Conservation (phyloP, 192 early-diverging fungal genomes). For the Backusella australiensis region DNA sequence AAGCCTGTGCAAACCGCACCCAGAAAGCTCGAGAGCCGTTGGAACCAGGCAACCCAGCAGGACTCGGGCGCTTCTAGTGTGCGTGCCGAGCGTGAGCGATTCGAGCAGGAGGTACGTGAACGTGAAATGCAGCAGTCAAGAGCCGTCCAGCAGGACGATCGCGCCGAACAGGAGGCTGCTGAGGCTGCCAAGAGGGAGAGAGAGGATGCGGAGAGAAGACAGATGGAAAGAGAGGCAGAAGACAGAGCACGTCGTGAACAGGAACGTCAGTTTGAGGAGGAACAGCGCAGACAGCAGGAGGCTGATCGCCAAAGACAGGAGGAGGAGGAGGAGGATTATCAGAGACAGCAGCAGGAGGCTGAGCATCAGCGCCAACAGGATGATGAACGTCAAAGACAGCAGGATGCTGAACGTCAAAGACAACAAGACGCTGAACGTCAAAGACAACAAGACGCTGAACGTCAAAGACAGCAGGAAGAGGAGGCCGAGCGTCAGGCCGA, state of each 20-base stretch:
- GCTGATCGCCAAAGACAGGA: slow-evolving; percentile 18
- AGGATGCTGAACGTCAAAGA: slow-evolving; percentile 18
- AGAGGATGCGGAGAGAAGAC: slow-evolving; percentile 9
- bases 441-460: slow-evolving; percentile 39
- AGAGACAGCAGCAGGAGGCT: slow-evolving; percentile 28
- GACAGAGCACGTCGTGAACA: not conserved
- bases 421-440: slow-evolving; percentile 27
- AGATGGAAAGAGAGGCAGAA: slow-evolving; percentile 27
- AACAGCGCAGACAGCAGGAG: slow-evolving; percentile 18
- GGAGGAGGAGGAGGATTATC: slow-evolving; percentile 25
- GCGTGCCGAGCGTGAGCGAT: slow-evolving; percentile 30
- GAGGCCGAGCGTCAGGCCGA: slow-evolving; percentile 19
- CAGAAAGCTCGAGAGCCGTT: slow-evolving; percentile 25
- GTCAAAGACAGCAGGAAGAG: slow-evolving; percentile 34
- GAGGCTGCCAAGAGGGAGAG: slow-evolving; percentile 13
- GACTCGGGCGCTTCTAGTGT: slow-evolving; percentile 19
- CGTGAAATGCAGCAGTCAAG: slow-evolving; percentile 16
- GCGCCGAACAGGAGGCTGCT: slow-evolving; percentile 12
- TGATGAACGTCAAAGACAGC: slow-evolving; percentile 23
- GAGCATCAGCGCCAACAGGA: slow-evolving; percentile 36
- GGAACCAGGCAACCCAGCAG: slow-evolving; percentile 19
- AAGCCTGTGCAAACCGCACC: slow-evolving; percentile 39
- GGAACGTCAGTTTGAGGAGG: slow-evolving; percentile 20
- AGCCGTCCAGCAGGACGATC: slow-evolving; percentile 3
- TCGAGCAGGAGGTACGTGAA: slow-evolving; percentile 31